Percentiles rank a stretch among this genome's conserved stretches.
Evolutionary conservation across 148 eudicot species (phyloP).

Genomic region (Polygonum aviculare): DNA sequence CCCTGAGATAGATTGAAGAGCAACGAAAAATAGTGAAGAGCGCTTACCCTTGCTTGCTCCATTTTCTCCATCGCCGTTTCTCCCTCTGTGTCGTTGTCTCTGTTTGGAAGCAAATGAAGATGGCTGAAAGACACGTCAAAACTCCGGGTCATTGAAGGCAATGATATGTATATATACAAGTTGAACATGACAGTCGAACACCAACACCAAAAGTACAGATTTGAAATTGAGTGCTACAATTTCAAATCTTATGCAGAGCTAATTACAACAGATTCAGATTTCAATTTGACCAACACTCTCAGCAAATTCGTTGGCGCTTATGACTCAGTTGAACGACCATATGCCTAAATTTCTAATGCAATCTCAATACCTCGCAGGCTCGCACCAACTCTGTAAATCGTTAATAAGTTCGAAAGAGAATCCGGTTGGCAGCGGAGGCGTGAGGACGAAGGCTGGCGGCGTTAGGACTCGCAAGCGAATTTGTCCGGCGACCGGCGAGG

Average conservation of each 20-base stretch:
- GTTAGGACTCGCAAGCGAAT: too few relatives aligned
- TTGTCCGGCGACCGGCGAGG: too few relatives aligned
- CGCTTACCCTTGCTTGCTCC: not conserved
- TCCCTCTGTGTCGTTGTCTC: not conserved
- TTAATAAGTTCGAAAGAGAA: too few relatives aligned
- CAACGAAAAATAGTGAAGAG: not conserved
- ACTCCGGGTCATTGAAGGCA: not conserved
- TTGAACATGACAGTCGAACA: not conserved
- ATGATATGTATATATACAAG: too few relatives aligned
- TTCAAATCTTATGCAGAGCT: too few relatives aligned
- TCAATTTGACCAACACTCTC: slow-evolving; percentile 26
- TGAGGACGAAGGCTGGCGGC: too few relatives aligned
- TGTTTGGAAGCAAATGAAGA: not conserved
- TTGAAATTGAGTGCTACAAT: not conserved
- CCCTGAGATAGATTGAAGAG: not conserved
- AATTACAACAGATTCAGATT: not conserved
- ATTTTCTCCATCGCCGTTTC: not conserved
- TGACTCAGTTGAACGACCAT: too few relatives aligned
- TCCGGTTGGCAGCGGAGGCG: too few relatives aligned
- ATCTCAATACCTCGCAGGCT: too few relatives aligned
- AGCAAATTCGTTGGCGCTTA: slow-evolving; percentile 42
- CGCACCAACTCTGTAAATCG: too few relatives aligned
- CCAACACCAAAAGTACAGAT: not conserved
- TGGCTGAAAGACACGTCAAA: not conserved
- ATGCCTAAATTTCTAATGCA: too few relatives aligned